Percentiles rank a stretch among this genome's conserved stretches.
Conservation (phyloP, 805 yeast genomes). For the Brettanomyces custersianus region DNA sequence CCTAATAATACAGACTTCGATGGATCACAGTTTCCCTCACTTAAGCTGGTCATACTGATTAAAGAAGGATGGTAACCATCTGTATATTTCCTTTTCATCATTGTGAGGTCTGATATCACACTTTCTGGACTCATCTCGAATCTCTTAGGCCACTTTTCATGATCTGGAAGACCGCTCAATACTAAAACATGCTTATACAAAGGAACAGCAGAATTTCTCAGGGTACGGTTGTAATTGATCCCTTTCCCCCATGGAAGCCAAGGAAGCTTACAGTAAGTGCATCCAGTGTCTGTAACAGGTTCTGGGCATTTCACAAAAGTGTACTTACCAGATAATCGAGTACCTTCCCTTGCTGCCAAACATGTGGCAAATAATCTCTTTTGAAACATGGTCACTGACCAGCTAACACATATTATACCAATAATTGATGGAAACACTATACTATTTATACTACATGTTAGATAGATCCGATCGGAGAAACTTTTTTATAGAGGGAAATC, state of each 20-base stretch:
- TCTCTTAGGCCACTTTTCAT: constrained; percentile 37
- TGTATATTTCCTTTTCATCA: constrained; percentile 23
- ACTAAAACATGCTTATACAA: constrained; percentile 51
- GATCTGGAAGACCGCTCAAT: constrained; percentile 32
- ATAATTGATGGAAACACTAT: too few species aligned
- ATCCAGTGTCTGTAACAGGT: constrained; percentile 49
- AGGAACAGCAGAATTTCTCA: constrained; percentile 39
- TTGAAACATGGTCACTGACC: too few species aligned
- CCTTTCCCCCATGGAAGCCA: constrained; percentile 34
- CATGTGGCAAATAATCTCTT: too few species aligned
- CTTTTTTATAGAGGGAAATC: too few species aligned
- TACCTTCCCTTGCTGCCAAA: too few species aligned
- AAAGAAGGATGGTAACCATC: constrained; percentile 42
- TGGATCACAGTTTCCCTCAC: constrained; percentile 2
- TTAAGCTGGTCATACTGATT: constrained; percentile 36
- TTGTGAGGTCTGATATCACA: constrained; percentile 32
- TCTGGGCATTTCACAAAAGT: constrained; percentile 32
- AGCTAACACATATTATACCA: too few species aligned
- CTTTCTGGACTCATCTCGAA: constrained; percentile 41
- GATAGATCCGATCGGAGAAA: too few species aligned
- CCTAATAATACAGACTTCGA: constrained; percentile 19
- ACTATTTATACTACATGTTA: too few species aligned
- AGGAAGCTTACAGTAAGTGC: constrained; percentile 44
- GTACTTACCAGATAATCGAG: constrained; percentile 4
- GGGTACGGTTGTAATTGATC: constrained; percentile 29